phyloP scores from a whole-genome alignment of 2,329 filamentous ascomycete species.

The Talaromyces marneffei region DNA sequence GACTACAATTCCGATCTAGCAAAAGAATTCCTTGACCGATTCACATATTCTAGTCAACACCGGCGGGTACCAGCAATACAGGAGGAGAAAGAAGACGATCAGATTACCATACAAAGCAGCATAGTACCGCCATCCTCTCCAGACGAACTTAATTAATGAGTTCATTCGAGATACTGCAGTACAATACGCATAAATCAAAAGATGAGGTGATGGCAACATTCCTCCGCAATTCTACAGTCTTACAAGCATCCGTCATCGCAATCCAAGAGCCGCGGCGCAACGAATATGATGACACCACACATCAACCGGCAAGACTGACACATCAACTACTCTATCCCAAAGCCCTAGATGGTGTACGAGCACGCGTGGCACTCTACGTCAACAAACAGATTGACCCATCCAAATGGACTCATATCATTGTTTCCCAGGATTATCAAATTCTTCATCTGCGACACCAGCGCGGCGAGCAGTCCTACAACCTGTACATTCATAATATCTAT shows the following conservation, averaged over 20 bases:
- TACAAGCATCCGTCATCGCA: conserved; percentile 22
- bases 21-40: too few relatives aligned
- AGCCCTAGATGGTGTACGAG: background rate
- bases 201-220: conserved; percentile 20
- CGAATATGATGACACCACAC: conserved; percentile 18
- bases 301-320: conserved; percentile 18
- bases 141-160: background rate
- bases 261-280: conserved; percentile 24
- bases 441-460: background rate
- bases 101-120: background rate
- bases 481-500: background rate
- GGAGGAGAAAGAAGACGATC: too few relatives aligned
- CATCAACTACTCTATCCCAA: conserved; percentile 20
- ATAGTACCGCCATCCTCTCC: background rate
- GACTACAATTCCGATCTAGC: background rate
- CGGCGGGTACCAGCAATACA: background rate
- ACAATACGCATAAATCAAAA: too few relatives aligned
- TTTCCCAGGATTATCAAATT: background rate
- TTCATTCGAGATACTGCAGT: conserved; percentile 21
- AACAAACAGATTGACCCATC: background rate
- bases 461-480: background rate
- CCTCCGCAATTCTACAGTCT: conserved; percentile 15
- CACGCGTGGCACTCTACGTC: background rate
- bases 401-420: background rate
- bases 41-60: too few relatives aligned